Base-by-base conservation (phyloP, 2,329 filamentous ascomycete species). In the Cyphellophora attinorum region DNA sequence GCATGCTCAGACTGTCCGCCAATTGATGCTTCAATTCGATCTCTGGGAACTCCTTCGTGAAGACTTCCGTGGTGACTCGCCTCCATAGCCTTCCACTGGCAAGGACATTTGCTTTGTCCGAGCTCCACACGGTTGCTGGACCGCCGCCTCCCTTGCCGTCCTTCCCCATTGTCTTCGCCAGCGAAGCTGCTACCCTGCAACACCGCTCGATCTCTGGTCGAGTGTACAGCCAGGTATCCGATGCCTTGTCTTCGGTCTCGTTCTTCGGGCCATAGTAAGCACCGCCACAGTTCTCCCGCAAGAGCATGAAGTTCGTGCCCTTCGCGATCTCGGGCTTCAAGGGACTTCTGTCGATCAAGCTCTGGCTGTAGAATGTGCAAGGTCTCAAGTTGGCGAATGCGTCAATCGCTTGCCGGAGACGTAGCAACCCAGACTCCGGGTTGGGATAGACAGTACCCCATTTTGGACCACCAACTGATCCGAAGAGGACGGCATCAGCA, bases 21-120 rank as follows among this genome's bases (percentile, higher is more conserved):
- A 98, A 76, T 74, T 98, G 91, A 53, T 85, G 85, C 59, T 96
- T 89, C 59, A 98, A 95, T 68, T 95, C 84, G 56, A 98, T 83
- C 52, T 79, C 72, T 47, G 91, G 91, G 75, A 83, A 98, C 60
- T 96, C 88, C 76, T 93, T 93, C 17, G 33, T 36, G 19, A 47
- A 48, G 18, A 45, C 37, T 21, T 46, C 32, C 13, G 16, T 34
- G 4, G 62, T 64, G 3, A 62, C 60, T 10, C 57, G 51, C 3
- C 68, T 51, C 68, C 68, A 71, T 3, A 72, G 59, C 2, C 68
- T 53, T 3, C 62, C 60, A 30, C 57, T 68, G 1, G 68, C 68
- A 6, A 72, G 58, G 6, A 72, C 67, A 39, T 72, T 72, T 27
- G 66, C 67, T 50, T 72, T 72, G 50, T 72, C 68, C 1, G 58